Evolutionary conservation across 2,329 filamentous ascomycete genomes (phyloP), one percentile per base, ranked within the genome.

Genomic region (Tolypocladium endophyticum): DNA sequence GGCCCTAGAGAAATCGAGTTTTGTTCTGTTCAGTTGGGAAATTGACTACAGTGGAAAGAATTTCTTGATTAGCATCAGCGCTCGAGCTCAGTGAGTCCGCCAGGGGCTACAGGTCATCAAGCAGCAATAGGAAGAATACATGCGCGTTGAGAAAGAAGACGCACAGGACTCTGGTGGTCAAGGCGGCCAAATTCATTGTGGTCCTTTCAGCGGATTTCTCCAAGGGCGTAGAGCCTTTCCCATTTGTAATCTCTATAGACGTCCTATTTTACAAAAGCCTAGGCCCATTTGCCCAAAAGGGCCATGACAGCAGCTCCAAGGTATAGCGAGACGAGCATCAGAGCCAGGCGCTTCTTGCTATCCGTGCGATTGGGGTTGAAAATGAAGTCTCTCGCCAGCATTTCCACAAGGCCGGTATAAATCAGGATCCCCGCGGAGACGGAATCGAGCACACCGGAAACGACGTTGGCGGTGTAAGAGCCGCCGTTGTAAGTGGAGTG

Each of bases 301-400:
- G 50, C 50, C 50, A 53, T 53, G 56, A 93, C 71, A 6, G 73
- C 82, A 41, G 86, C 87, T 55, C 92, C 92, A 18, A 89, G 68
- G 56, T 76, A 75, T 43, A 90, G 71, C 60, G 89, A 81, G 59
- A 82, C 79, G 57, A 81, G 79, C 50, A 93, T 78, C 1, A 83
- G 82, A 1, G 87, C 87, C 33, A 68, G 60, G 4, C 64, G 62
- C 58, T 60, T 63, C 62, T 66, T 66, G 33, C 65, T 63, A 57
- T 83, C 83, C 56, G 87, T 84, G 87, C 95, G 92, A 62, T 87
- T 83, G 4, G 81, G 81, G 70, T 87, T 92, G 75, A 94, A 95
- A 86, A 96, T 89, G 74, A 96, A 95, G 71, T 96, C 69, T 6
- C 50, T 53, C 2, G 50, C 50, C 28, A 53, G 28, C 50, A 53